Percentiles rank a stretch among this genome's conserved stretches.
Evolutionary conservation across 805 yeast genomes (phyloP).

Genomic region (Henningerozyma blattae): DNA sequence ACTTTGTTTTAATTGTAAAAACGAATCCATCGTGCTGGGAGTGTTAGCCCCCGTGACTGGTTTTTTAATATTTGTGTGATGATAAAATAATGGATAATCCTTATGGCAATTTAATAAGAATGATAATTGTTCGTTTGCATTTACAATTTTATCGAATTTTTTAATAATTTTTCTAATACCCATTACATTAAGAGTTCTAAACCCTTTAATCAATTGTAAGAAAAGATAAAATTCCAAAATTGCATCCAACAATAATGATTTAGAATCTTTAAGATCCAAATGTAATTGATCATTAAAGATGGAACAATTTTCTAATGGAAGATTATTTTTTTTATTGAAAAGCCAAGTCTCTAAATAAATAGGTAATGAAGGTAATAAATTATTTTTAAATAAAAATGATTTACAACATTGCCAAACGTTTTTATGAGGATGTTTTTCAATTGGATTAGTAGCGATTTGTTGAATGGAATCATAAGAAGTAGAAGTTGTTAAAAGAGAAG

Average conservation of each 20-base stretch:
- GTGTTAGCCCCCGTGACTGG: no score
- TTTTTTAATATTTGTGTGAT: slow-evolving; percentile 13
- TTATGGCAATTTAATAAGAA: slow-evolving; percentile 18
- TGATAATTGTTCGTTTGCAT: slow-evolving; percentile 14
- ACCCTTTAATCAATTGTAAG: slow-evolving; percentile 28
- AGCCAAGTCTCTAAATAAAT: no score
- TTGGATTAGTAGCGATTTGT: background rate
- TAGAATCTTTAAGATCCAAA: slow-evolving; percentile 1
- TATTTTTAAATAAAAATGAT: slow-evolving; percentile 10
- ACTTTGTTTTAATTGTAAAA: slow-evolving; percentile 2
- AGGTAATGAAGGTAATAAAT: slow-evolving; percentile 24
- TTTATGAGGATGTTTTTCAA: background rate
- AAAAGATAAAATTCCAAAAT: slow-evolving; percentile 21
- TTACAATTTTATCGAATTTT: slow-evolving; percentile 63
- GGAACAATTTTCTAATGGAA: no score
- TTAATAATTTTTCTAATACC: slow-evolving; percentile 84
- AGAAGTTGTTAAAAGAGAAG: background rate
- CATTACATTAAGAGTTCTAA: slow-evolving; percentile 65
- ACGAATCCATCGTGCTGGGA: no score
- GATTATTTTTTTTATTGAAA: no score
- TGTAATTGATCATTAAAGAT: background rate
- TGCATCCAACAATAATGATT: slow-evolving; percentile 17
- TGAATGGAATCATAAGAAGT: background rate
- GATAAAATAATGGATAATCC: slow-evolving; percentile 16
- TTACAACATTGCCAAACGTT: slow-evolving; percentile 1